Conservation (phyloP, 2,329 filamentous ascomycete species). For the Fusarium mexicanum region DNA sequence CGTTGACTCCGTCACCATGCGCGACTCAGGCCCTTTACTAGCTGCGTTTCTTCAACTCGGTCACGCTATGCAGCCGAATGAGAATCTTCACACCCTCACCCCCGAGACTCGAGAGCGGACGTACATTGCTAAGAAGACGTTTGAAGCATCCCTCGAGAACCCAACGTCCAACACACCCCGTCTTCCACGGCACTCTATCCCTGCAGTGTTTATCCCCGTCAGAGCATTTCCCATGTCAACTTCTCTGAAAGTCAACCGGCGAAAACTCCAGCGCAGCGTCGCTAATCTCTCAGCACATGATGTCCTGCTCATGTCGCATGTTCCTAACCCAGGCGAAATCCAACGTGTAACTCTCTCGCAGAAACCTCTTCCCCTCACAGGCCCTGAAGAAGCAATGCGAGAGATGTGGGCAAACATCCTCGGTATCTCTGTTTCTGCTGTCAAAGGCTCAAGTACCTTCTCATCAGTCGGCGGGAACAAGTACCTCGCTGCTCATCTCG, state of each 20-base stretch:
- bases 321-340: constrained; percentile 50
- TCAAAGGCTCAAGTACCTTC: constrained; percentile 57
- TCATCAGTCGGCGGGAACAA: constrained; percentile 58
- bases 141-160: constrained; percentile 53
- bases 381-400: constrained; percentile 59
- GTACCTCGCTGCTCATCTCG: constrained; percentile 55
- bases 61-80: constrained; percentile 48
- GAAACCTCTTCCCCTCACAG: constrained; percentile 60
- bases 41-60: constrained; percentile 62
- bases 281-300: constrained; percentile 54
- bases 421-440: constrained; percentile 49
- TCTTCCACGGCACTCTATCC: constrained; percentile 56
- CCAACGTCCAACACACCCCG: constrained; percentile 17
- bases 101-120: constrained; percentile 54
- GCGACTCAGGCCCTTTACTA: constrained; percentile 54
- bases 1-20: constrained; percentile 59
- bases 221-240: constrained; percentile 59
- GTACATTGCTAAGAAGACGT: constrained; percentile 55
- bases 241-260: constrained; percentile 61
- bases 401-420: constrained; percentile 59
- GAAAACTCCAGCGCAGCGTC: constrained; percentile 58
- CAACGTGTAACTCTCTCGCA: constrained; percentile 43
- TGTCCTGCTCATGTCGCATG: constrained; percentile 53
- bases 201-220: constrained; percentile 60
- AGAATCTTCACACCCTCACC: constrained; percentile 52